Evolutionary conservation across 805 yeast species (phyloP).

Genomic region (Starmerella apicola): DNA sequence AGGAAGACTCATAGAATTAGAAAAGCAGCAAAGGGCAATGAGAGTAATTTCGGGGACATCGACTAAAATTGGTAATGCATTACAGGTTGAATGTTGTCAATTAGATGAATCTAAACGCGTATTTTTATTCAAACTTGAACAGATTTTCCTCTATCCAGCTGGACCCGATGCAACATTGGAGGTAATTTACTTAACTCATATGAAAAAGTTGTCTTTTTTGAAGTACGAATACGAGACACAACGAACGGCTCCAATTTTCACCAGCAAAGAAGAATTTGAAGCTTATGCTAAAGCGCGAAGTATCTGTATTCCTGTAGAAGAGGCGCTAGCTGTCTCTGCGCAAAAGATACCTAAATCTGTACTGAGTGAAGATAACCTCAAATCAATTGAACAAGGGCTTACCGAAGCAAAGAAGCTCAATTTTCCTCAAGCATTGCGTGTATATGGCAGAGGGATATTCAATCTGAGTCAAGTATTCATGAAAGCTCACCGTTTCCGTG

Average conservation of each 20-base stretch:
- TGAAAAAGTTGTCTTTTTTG: constrained; percentile 20
- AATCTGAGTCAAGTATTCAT: constrained; percentile 19
- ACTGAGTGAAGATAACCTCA: background rate
- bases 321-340: constrained; percentile 4
- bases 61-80: constrained; percentile 3
- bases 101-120: constrained; percentile 5
- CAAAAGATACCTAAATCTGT: constrained; percentile 2
- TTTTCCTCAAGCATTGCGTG: constrained; percentile 15
- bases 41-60: constrained; percentile 1
- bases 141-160: constrained; percentile 19
- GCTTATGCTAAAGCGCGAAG: constrained; percentile 19
- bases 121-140: constrained; percentile 13
- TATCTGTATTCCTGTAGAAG: constrained; percentile 18
- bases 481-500: constrained; percentile 13
- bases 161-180: constrained; percentile 20
- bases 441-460: constrained; percentile 19
- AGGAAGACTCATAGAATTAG: constrained; percentile 8
- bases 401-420: background rate
- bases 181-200: constrained; percentile 17
- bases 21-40: constrained; percentile 10
- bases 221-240: constrained; percentile 18
- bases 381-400: background rate
- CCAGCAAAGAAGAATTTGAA: constrained; percentile 7
- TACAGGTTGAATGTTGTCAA: constrained; percentile 7
- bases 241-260: constrained; percentile 19